A percentile compares a stretch with the other conserved stretches of the same genome.
These are phyloP conservation scores for Fusarium virguliforme DNA, from an alignment of 2,329 filamentous ascomycete species.

Conservation along the genomic window DNA sequence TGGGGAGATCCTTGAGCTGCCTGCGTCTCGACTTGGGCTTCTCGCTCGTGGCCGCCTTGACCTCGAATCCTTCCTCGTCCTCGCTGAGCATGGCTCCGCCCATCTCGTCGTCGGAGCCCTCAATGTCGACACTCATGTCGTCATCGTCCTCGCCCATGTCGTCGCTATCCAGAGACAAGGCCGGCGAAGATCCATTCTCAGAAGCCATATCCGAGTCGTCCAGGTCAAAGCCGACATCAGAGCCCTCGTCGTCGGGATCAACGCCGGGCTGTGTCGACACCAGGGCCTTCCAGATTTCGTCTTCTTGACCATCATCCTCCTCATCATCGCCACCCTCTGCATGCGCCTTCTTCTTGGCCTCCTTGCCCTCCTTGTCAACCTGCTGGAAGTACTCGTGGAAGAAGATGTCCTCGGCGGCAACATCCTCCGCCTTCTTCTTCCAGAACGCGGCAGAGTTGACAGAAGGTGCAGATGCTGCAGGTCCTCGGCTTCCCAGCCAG, in stretches of 20 bases:
- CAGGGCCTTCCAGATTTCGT: constrained; percentile 93
- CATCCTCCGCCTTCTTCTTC: constrained; percentile 89
- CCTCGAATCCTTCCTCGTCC: constrained; percentile 66
- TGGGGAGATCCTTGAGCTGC: constrained; percentile 90
- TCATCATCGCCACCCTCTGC: constrained; percentile 60
- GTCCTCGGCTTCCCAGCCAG: constrained; percentile 68
- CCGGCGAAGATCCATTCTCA: constrained; percentile 61
- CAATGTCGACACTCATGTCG: constrained; percentile 59
- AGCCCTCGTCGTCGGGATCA: constrained; percentile 63
- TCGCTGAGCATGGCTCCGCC: constrained; percentile 61
- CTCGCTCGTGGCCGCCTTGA: constrained; percentile 74
- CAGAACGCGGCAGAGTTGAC: constrained; percentile 94
- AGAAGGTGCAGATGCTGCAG: constrained; percentile 56
- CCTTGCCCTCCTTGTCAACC: constrained; percentile 74
- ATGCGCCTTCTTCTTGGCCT: constrained; percentile 68
- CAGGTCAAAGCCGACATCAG: constrained; percentile 66
- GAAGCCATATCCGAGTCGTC: constrained; percentile 68
- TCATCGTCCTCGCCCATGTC: constrained; percentile 66
- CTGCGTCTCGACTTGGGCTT: constrained; percentile 75
- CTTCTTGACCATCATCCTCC: constrained; percentile 75
- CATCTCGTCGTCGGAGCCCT: constrained; percentile 62
- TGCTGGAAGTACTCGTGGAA: constrained; percentile 97
- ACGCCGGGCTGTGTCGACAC: constrained; percentile 83
- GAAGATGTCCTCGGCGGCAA: constrained; percentile 94
- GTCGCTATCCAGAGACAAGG: constrained; percentile 61